A percentile compares a stretch with the other conserved stretches of the same genome.
phyloP scores from a whole-genome alignment of 1,284 basidiomycete species.

The Puccinia triticina region DNA sequence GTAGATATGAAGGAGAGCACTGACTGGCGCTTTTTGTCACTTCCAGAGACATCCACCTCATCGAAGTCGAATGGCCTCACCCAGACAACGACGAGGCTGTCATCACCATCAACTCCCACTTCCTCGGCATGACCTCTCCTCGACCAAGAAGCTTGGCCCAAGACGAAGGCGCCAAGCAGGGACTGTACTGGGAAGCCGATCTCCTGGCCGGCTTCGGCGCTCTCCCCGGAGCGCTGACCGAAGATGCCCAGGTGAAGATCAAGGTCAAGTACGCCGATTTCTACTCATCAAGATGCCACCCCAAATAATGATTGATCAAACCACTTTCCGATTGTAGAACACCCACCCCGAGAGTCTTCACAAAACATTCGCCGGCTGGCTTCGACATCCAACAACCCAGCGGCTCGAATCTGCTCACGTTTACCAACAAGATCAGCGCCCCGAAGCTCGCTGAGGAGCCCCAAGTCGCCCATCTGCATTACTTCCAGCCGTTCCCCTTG shows the following conservation, averaged over 20 bases:
- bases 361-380: constrained; percentile 15
- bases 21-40: neutral
- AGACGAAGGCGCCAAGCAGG: constrained; percentile 37
- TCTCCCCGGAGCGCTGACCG: constrained; percentile 20
- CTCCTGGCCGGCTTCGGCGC: constrained; percentile 50
- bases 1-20: neutral
- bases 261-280: constrained; percentile 40
- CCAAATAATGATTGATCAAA: neutral
- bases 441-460: constrained; percentile 63
- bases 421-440: constrained; percentile 18
- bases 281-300: neutral
- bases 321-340: constrained; percentile 9
- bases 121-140: constrained; percentile 33
- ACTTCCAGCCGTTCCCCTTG: constrained; percentile 76
- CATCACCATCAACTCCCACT: constrained; percentile 42
- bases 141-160: constrained; percentile 35
- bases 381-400: constrained; percentile 42
- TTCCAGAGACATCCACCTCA: constrained; percentile 32
- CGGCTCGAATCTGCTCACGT: constrained; percentile 25
- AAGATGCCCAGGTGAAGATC: constrained; percentile 37
- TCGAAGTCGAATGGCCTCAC: constrained; percentile 33
- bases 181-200: constrained; percentile 49
- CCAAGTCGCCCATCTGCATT: constrained; percentile 74
- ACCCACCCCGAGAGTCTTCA: constrained; percentile 35
- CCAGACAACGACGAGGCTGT: constrained; percentile 16